Conservation (phyloP, 2,329 filamentous ascomycete species). For the Pestalotiopsis sp. region DNA sequence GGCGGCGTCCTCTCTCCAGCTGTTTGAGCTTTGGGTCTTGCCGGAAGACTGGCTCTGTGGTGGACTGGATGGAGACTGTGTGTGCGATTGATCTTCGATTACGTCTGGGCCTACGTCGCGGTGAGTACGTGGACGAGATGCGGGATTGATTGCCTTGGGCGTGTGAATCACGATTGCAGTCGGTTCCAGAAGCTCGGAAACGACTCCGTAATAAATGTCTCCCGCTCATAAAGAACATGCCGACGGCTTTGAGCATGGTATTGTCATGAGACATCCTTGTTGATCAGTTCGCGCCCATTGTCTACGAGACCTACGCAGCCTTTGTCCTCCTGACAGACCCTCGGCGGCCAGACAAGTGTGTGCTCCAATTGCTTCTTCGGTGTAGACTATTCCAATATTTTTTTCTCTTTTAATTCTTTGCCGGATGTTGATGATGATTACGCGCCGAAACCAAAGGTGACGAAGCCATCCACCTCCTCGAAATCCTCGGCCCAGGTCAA, state of each 20-base stretch:
- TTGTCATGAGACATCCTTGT: neutral
- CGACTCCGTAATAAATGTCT: neutral
- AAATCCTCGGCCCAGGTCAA: constrained; percentile 31
- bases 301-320: neutral
- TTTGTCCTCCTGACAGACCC: neutral
- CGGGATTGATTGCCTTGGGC: neutral
- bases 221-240: neutral
- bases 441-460: neutral
- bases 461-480: constrained; percentile 22
- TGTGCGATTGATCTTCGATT: neutral
- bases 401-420: neutral
- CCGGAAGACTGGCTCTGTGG: neutral
- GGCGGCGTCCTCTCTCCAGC: neutral
- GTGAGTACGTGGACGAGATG: neutral
- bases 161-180: neutral
- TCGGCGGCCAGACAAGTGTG: neutral
- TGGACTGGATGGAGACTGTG: neutral
- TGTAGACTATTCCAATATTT: neutral
- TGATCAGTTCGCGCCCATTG: neutral
- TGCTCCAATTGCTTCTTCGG: neutral
- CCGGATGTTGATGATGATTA: neutral
- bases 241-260: neutral
- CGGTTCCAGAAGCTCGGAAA: neutral
- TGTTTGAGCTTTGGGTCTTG: neutral
- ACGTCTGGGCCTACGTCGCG: neutral